Conservation (phyloP, 805 yeast genomes). For the Cyberlindnera amylophila region DNA sequence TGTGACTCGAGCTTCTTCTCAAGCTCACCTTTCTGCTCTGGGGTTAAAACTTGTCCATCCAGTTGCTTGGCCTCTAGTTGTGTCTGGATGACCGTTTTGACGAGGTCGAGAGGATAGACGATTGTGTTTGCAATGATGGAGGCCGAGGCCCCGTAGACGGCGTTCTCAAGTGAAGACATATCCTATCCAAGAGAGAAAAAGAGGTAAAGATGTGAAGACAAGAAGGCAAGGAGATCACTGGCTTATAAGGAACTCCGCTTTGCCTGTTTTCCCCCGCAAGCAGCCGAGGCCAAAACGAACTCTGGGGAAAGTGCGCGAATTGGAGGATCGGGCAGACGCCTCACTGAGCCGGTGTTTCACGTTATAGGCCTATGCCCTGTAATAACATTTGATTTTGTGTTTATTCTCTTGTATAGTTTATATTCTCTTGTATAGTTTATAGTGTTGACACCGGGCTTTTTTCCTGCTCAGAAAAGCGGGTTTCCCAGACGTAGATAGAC, state of each 20-base stretch:
- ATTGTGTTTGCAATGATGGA: slow-evolving; percentile 74
- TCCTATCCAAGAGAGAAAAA: no score
- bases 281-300: slow-evolving; percentile 2
- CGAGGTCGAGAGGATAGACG: slow-evolving; percentile 78
- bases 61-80: slow-evolving; percentile 35
- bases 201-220: no score
- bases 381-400: no score
- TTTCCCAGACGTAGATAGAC: no score
- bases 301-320: background rate
- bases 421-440: no score
- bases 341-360: no score
- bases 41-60: slow-evolving; percentile 1
- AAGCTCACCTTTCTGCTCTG: slow-evolving; percentile 19
- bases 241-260: background rate
- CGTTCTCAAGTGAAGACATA: slow-evolving; percentile 62
- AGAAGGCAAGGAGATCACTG: background rate
- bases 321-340: background rate
- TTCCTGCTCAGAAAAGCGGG: no score
- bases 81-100: slow-evolving; percentile 74
- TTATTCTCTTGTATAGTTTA: no score
- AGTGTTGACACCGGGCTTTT: no score
- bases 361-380: no score
- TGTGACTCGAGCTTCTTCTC: slow-evolving; percentile 9
- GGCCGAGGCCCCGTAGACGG: slow-evolving; percentile 79
- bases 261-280: background rate